Evolutionary conservation across 2,329 filamentous ascomycete genomes (phyloP), one percentile per base, ranked within the genome.

Genomic region (Trichoderma sp.): DNA sequence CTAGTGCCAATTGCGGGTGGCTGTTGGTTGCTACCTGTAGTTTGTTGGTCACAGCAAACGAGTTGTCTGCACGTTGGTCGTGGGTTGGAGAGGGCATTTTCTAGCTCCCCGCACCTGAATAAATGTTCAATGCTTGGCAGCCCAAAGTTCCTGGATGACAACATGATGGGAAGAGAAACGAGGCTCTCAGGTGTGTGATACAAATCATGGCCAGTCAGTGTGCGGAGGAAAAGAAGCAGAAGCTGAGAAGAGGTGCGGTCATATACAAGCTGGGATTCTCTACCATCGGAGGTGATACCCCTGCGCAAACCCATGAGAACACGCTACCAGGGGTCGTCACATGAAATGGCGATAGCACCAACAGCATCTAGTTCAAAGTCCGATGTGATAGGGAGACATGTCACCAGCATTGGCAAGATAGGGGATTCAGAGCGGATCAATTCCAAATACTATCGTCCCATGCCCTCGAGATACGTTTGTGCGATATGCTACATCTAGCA

Each of bases 11-110:
- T 34, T 69, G 66, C 65, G 34, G 15, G 57, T 36, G 55, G 57
- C 11, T 47, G 66, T 69, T 69, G 66, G 66, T 36, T 34, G 66
- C 34, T 62, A n/a, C n/a, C n/a, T n/a, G n/a, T n/a, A n/a, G 55
- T 43, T 28, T 62, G 28, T 53, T 36, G 55, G 66, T 62, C 17
- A 50, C 30, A 36, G 28, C 57, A 62, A 17, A 17, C 28, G 36
- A 50, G 39, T n/a, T 34, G n/a, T 61, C 34, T 62, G 66, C 57
- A 28, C 61, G 66, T 69, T 69, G 66, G 66, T 36, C n/a, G 26
- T 26, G 3, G 80, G 17, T 12, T 55, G 4, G 9, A 50, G 17
- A 61, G 1, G 7, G 3, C 57, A 28, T 47, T 59, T 23, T 59
- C 28, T 47, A 17, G 57, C 30, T 34, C 9, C 47, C 47, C 47